Evolutionary conservation across 768 basidiomycete genomes (phyloP).

Genomic region (Cantharellus anzutake): DNA sequence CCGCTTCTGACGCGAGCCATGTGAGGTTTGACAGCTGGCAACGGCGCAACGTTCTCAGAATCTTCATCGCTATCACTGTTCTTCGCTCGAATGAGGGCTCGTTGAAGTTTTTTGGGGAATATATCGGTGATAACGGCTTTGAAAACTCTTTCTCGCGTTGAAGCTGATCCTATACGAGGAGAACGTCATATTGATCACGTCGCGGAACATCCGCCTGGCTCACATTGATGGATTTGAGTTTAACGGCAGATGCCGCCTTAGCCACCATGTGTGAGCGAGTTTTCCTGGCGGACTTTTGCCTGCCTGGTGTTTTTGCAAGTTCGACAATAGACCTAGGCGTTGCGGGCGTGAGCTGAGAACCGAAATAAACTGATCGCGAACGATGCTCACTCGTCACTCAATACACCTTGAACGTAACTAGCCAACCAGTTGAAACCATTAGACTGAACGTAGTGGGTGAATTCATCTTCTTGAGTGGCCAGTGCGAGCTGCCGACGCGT

Average conservation of each 20-base stretch:
- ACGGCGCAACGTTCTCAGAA: too few species aligned
- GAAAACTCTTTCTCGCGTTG: too few species aligned
- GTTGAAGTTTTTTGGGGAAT: too few species aligned
- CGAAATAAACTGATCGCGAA: not conserved
- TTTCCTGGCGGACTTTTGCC: conserved; percentile 35
- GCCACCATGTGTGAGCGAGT: not conserved
- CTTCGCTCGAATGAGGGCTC: too few species aligned
- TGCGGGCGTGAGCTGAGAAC: not conserved
- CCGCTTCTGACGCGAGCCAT: too few species aligned
- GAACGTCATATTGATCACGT: too few species aligned
- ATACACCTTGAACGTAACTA: not conserved
- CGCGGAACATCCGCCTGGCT: too few species aligned
- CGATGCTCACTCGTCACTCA: not conserved
- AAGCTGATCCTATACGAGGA: too few species aligned
- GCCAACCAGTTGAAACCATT: not conserved
- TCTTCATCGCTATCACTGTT: too few species aligned
- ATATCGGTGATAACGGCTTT: too few species aligned
- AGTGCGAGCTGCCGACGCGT: not conserved
- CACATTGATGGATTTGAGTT: not conserved
- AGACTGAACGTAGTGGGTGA: not conserved
- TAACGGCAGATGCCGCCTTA: conserved; percentile 2
- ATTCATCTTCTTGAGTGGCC: not conserved
- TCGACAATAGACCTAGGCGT: conserved; percentile 46
- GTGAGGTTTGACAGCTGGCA: too few species aligned
- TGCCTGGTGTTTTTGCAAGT: conserved; percentile 66